Base-by-base conservation (phyloP, 257 asterid species). In the Osmanthus fragrans region DNA sequence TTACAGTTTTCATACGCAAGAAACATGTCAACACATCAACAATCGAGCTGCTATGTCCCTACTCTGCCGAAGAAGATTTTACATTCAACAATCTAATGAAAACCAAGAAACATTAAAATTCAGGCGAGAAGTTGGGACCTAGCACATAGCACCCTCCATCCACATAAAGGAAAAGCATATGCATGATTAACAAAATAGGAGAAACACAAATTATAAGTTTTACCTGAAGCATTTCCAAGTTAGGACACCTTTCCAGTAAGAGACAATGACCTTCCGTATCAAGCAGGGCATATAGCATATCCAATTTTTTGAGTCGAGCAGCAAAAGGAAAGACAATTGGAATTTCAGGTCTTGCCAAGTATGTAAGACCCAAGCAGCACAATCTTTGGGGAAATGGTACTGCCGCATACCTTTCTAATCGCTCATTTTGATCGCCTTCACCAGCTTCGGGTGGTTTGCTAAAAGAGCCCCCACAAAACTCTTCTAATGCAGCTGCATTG, bases 161-260 rank as follows among this genome's bases (percentile, higher is more conserved):
- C 47, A 40, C 47, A 40, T 40, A 10, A 2, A 40, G 16, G 49
- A 42, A 40, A 40, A 10, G 15, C 49, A 12, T 12, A 42, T 42
- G 51, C 51, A 42, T 12, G 16, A 42, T 42, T 42, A 42, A 68
- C 25, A 49, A 72, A 80, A 58, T 32, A 54, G 56, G 56, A 65
- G 18, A 76, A 71, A 25, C n/a, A 63, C 72, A 75, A 72, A 33
- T 65, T 33, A 37, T 32, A 51, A 51, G 70, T 68, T 75, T 83
- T 79, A 93, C 98, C 97, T 91, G 96, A 32, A 93, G 96, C 80
- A 85, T 7, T 84, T 91, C 96, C 91, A 93, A 83, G 88, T 91
- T 93, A 60, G 96, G 92, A 77, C 98, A 93, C 80, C 76, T 91
- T 40, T 75, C 85, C 76, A 93, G 82, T 65, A 93, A 80, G 73